Evolutionary conservation across 1,284 basidiomycete genomes (phyloP).

Genomic region (Microbotryum scabiosae): DNA sequence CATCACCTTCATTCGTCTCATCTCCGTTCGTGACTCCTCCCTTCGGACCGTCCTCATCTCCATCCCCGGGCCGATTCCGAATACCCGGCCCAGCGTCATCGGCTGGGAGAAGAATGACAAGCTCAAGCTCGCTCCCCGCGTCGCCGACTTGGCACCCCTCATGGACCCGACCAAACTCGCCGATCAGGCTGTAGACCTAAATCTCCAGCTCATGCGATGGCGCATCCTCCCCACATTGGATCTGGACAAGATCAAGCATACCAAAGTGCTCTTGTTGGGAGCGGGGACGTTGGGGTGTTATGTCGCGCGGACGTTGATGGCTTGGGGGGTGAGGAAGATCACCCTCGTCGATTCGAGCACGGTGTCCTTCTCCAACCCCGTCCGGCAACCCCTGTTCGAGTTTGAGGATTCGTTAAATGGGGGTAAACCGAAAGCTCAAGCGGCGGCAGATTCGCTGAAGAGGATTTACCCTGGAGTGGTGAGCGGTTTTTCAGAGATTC

Average conservation of each 20-base stretch:
- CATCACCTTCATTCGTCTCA: slow-evolving; percentile 48
- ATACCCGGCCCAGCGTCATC: slow-evolving; percentile 52
- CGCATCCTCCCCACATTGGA: slow-evolving; percentile 82
- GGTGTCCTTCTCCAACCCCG: slow-evolving; percentile 95
- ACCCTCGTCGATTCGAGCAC: slow-evolving; percentile 82
- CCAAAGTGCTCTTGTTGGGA: slow-evolving; percentile 77
- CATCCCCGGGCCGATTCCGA: background rate
- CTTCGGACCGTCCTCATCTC: slow-evolving; percentile 9
- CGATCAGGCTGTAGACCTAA: slow-evolving; percentile 91
- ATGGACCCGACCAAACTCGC: slow-evolving; percentile 91
- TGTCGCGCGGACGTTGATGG: slow-evolving; percentile 80
- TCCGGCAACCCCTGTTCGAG: slow-evolving; percentile 89
- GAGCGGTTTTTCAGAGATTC: slow-evolving; percentile 37
- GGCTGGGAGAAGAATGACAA: slow-evolving; percentile 91
- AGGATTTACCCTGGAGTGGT: slow-evolving; percentile 89
- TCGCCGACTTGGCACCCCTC: slow-evolving; percentile 87
- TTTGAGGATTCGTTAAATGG: slow-evolving; percentile 91
- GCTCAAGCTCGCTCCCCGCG: slow-evolving; percentile 74
- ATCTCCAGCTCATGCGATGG: slow-evolving; percentile 97
- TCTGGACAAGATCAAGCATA: slow-evolving; percentile 72
- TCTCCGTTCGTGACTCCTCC: slow-evolving; percentile 56
- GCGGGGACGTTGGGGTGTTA: slow-evolving; percentile 97
- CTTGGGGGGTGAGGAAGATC: slow-evolving; percentile 89
- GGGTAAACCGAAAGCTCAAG: slow-evolving; percentile 84
- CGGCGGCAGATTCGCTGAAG: slow-evolving; percentile 77